Evolutionary conservation across 148 eudicot genomes (phyloP), one percentile per base, ranked within the genome.

Genomic region (Cornus kousa): DNA sequence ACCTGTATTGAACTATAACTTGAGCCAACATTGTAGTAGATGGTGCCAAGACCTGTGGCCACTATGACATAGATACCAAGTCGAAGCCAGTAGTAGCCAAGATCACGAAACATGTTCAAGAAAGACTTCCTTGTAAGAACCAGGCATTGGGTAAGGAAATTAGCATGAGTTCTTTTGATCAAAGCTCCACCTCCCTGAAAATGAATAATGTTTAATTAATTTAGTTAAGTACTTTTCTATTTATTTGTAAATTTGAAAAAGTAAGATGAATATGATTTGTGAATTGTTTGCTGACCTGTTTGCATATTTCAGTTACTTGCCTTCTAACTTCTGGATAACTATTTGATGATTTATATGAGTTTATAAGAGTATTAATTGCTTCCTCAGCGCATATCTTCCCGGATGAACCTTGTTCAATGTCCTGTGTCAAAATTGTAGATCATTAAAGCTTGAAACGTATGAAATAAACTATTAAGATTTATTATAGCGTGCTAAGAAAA

Each of bases 11-110:
- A 83, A 11, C 46, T 39, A 39, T 83, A 80, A 9, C 80, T 81
- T 14, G 33, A 48, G 55, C 90, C 93, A 67, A 91, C 28, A 68
- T 86, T 37, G 20, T 79, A 77, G 75, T 57, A 91, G 28, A 93
- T 60, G 13, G 91, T 86, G 55, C 88, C 93, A 7, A 83, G 9
- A 37, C 87, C 81, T 16, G 82, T 37, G 7, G 77, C 76, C 53
- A 92, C 7, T 1, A 67, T 24, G 23, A 89, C 11, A 68, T 89
- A 93, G 39, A 89, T 68, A 60, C 72, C 88, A 3, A 91, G 70
- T 11, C 94, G 91, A 43, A 87, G 23, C 93, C 90, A 89, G 67
- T 92, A 92, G 64, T 92, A 90, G 23, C 97, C 94, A 53, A 85
- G 37, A 80, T 92, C 94, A 2, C 94, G 87, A 71, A 28, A 40